These are phyloP conservation scores for Blattamonas nauphoetae DNA, from an alignment of 78 protist species.

Conservation along the genomic window DNA sequence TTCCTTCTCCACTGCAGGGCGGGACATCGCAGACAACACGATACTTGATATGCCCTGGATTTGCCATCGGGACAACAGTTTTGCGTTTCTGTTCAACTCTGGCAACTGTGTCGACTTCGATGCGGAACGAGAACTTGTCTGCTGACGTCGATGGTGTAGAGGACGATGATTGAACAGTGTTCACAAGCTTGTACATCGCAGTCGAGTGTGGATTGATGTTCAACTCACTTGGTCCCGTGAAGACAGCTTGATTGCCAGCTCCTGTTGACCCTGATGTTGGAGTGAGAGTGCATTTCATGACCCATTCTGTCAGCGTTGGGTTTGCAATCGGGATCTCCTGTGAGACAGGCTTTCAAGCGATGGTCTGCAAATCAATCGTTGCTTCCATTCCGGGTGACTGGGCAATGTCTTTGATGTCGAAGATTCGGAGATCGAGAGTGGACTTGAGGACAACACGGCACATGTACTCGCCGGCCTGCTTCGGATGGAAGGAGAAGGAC, in stretches of 20 bases:
- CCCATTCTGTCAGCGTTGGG: background rate
- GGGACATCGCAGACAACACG: background rate
- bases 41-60: background rate
- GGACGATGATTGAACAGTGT: conserved; percentile 12
- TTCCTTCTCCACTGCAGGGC: background rate
- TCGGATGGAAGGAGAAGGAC: conserved; percentile 26
- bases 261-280: background rate
- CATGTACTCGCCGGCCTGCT: conserved; percentile 22
- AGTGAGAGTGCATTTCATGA: background rate
- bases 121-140: background rate
- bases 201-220: conserved; percentile 1
- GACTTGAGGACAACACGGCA: background rate
- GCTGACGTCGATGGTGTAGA: conserved; percentile 10
- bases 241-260: background rate
- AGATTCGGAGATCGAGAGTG: conserved; percentile 28
- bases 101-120: background rate
- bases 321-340: conserved; percentile 36
- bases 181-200: background rate
- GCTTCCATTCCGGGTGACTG: background rate
- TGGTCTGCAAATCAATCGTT: conserved; percentile 15
- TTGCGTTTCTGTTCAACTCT: background rate
- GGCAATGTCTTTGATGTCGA: background rate
- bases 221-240: conserved; percentile 37
- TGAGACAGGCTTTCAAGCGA: conserved; percentile 17
- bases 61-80: background rate